A percentile compares a stretch with the other conserved stretches of the same genome.
These are phyloP conservation scores for Barbatosphaeria neglecta DNA, from an alignment of 495 filamentous ascomycete genomes.

Conservation along the genomic window DNA sequence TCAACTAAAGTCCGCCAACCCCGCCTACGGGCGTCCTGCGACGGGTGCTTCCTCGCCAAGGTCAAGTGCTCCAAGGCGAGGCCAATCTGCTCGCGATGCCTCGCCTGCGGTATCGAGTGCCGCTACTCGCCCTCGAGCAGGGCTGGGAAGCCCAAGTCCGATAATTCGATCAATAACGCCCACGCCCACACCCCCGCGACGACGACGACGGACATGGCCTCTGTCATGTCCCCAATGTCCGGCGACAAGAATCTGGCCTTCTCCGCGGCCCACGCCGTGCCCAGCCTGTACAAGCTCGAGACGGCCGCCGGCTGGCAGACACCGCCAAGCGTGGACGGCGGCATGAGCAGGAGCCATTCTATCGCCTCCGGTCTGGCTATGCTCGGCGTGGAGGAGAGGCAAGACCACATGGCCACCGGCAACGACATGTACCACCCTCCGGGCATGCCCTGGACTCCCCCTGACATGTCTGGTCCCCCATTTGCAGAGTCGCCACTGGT, in stretches of 20 bases:
- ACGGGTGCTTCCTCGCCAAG: slow-evolving; percentile 44
- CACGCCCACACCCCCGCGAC: too few species aligned
- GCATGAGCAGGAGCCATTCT: slow-evolving; percentile 23
- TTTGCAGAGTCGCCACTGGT: slow-evolving; percentile 17
- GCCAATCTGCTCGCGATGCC: slow-evolving; percentile 37
- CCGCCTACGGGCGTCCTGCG: slow-evolving; percentile 39
- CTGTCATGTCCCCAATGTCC: slow-evolving; percentile 7
- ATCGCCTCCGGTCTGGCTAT: slow-evolving; percentile 19
- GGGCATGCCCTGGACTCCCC: slow-evolving; percentile 24
- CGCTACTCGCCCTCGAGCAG: slow-evolving; percentile 39
- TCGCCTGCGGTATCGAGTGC: slow-evolving; percentile 33
- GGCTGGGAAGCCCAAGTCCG: slow-evolving; percentile 32
- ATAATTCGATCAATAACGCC: slow-evolving; percentile 17
- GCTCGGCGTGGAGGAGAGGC: slow-evolving; percentile 17
- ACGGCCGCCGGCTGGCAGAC: slow-evolving; percentile 24
- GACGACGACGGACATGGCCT: slow-evolving; percentile 8
- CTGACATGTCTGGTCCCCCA: slow-evolving; percentile 14
- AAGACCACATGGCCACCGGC: slow-evolving; percentile 15
- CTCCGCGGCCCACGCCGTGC: not conserved
- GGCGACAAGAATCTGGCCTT: slow-evolving; percentile 17
- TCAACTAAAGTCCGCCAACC: slow-evolving; percentile 24
- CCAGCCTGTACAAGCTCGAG: slow-evolving; percentile 16
- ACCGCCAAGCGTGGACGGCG: slow-evolving; percentile 20
- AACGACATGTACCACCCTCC: slow-evolving; percentile 18
- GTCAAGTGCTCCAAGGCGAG: slow-evolving; percentile 42